phyloP scores from a whole-genome alignment of 2,329 filamentous ascomycete species.

The Xylariaceae sp. region DNA sequence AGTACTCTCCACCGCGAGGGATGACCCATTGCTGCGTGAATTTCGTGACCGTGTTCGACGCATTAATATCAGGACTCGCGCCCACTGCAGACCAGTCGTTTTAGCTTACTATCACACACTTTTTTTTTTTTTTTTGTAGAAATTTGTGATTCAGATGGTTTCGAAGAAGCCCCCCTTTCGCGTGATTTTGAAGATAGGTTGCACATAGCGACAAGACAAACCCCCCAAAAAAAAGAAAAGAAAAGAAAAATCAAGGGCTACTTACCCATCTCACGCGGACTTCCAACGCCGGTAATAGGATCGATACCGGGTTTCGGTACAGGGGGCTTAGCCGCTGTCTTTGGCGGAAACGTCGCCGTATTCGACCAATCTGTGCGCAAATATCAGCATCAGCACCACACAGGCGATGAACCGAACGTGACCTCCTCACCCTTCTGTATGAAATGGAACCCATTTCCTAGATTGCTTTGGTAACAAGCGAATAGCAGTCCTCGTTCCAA shows the following conservation, averaged over 20 bases:
- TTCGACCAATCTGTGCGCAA: slow-evolving; percentile 21
- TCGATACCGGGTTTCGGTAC: slow-evolving; percentile 15
- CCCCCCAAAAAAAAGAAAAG: no score
- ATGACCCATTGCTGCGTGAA: slow-evolving; percentile 35
- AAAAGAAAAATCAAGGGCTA: background rate
- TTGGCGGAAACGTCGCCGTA: slow-evolving; percentile 16
- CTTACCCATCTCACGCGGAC: slow-evolving; percentile 20
- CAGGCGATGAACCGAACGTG: background rate
- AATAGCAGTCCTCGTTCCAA: slow-evolving; percentile 41
- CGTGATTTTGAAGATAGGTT: background rate
- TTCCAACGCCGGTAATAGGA: slow-evolving; percentile 18
- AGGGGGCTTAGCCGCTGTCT: background rate
- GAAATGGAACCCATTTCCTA: slow-evolving; percentile 38
- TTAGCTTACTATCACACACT: no score
- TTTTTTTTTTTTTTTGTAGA: no score
- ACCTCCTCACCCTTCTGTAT: slow-evolving; percentile 32
- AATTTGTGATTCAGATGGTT: no score
- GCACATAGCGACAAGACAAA: background rate
- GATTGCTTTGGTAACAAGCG: slow-evolving; percentile 40
- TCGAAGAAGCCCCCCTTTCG: no score
- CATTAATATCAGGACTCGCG: slow-evolving; percentile 20
- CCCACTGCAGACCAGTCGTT: slow-evolving; percentile 10
- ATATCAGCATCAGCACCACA: slow-evolving; percentile 22
- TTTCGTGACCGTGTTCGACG: slow-evolving; percentile 19
- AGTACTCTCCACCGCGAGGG: slow-evolving; percentile 40